Percentiles rank a stretch among this genome's conserved stretches.
phyloP scores from a whole-genome alignment of 768 basidiomycete genomes.

The Podaxis sp. region DNA sequence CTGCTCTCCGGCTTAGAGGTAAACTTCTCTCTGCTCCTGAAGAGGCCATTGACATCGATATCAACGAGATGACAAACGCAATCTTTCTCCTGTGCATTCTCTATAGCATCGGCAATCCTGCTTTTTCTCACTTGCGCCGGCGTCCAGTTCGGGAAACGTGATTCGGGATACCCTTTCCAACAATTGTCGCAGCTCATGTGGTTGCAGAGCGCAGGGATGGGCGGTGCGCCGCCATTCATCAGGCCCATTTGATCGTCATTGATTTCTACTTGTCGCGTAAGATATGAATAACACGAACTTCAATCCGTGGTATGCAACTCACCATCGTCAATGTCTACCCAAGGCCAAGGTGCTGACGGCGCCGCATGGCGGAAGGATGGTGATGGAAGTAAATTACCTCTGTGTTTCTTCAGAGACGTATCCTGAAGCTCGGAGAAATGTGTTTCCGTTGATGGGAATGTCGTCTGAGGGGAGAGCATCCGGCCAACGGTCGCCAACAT shows the following conservation, averaged over 20 bases:
- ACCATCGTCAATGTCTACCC: constrained; percentile 6
- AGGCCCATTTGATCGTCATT: neutral
- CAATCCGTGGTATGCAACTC: neutral
- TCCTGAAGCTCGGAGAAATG: neutral
- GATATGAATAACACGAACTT: neutral
- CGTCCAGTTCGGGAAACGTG: constrained; percentile 57
- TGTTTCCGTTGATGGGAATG: neutral
- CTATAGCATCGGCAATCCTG: constrained; percentile 27
- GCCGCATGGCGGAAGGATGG: constrained; percentile 42
- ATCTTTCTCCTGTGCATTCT: neutral
- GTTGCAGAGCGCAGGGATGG: constrained; percentile 29
- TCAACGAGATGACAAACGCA: constrained; percentile 33
- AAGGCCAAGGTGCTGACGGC: constrained; percentile 49
- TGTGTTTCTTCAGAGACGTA: neutral
- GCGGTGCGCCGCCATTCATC: constrained; percentile 22
- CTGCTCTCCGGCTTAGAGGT: constrained; percentile 24
- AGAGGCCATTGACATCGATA: constrained; percentile 33
- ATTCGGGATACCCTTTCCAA: constrained; percentile 39
- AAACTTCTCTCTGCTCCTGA: constrained; percentile 30
- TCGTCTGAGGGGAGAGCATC: neutral
- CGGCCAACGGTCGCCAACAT: neutral
- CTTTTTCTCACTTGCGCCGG: constrained; percentile 33
- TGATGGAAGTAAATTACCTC: constrained; percentile 23
- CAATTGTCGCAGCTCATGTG: constrained; percentile 27
- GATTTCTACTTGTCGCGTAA: too few species aligned